Conservation (phyloP, 2,329 filamentous ascomycete genomes). For the Paraconiothyrium brasiliense region DNA sequence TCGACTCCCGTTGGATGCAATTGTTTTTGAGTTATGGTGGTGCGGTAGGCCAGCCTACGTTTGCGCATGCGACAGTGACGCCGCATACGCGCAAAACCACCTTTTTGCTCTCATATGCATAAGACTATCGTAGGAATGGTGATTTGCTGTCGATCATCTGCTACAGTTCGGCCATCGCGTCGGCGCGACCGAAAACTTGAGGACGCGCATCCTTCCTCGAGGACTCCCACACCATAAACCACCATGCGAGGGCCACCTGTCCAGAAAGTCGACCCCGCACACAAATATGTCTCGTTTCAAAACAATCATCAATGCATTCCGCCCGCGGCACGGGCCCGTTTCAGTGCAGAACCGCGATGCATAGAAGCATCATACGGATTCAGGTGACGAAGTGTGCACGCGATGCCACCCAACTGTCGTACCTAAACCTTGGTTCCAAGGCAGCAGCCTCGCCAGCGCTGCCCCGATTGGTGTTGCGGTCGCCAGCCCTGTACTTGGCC, state of each 20-base stretch:
- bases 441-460: conserved; percentile 27
- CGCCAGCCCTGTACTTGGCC: conserved; percentile 33
- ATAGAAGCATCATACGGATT: neutral
- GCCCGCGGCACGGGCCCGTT: conserved; percentile 3
- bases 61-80: neutral
- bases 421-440: conserved; percentile 35
- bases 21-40: conserved; percentile 9
- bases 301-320: neutral
- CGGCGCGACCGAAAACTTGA: conserved; percentile 3
- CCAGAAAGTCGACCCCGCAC: conserved; percentile 2
- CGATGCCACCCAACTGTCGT: conserved; percentile 18
- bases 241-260: neutral
- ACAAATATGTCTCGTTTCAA: conserved; percentile 9
- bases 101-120: conserved; percentile 13
- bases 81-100: conserved; percentile 11
- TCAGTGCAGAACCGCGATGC: conserved; percentile 2
- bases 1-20: conserved; percentile 37
- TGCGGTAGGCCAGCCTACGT: neutral
- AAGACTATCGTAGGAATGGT: neutral
- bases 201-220: conserved; percentile 3
- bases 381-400: conserved; percentile 15
- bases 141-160: conserved; percentile 5
- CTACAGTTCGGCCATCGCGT: neutral
- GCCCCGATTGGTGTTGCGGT: conserved; percentile 29
- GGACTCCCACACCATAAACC: neutral